A percentile compares a stretch with the other conserved stretches of the same genome.
Evolutionary conservation across 208 protist genomes (phyloP).

Genomic region (Trypanosoma platydactyli): DNA sequence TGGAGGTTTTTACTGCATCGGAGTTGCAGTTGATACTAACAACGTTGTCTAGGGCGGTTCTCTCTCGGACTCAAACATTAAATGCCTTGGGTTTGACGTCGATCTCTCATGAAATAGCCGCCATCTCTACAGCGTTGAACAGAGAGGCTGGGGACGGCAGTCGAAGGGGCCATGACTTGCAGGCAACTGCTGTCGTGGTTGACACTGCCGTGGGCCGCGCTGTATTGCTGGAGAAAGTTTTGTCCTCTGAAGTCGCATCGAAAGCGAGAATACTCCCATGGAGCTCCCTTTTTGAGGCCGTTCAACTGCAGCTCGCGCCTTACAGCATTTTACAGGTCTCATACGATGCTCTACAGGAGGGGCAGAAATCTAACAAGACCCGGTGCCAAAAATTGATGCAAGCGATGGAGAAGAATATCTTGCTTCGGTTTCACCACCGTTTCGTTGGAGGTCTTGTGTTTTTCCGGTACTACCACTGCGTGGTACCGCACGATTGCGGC

Average conservation of each 20-base stretch:
- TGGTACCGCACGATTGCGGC: conserved; percentile 10
- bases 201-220: background rate
- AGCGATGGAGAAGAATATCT: conserved; percentile 15
- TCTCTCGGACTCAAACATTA: conserved; percentile 5
- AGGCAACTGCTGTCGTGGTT: background rate
- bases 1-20: conserved; percentile 3
- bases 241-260: conserved; percentile 6
- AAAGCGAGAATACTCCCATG: conserved; percentile 5
- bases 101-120: conserved; percentile 16
- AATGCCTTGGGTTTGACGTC: background rate
- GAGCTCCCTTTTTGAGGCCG: conserved; percentile 24
- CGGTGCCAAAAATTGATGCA: background rate
- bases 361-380: background rate
- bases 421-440: conserved; percentile 10
- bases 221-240: conserved; percentile 13
- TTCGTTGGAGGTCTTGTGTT: conserved; percentile 22
- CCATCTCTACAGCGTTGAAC: background rate
- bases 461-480: conserved; percentile 11
- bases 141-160: background rate
- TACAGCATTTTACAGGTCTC: conserved; percentile 4
- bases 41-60: conserved; percentile 10
- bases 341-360: background rate
- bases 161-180: background rate
- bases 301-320: conserved; percentile 21
- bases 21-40: conserved; percentile 21